Percentiles rank a stretch among this genome's conserved stretches.
Conservation (phyloP, 148 eudicot species). For the Tetragonia tetragonoides region DNA sequence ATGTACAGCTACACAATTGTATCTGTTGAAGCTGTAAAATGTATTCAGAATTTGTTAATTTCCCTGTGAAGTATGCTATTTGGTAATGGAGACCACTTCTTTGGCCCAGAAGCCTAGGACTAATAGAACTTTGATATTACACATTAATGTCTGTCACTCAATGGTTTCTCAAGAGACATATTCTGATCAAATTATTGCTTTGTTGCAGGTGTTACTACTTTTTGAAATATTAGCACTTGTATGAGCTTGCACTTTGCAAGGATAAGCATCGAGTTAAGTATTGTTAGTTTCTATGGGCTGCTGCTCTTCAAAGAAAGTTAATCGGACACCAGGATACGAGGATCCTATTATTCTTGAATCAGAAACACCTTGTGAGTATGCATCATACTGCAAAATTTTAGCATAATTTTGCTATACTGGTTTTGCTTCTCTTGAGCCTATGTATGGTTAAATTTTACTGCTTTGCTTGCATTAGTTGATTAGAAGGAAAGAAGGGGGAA, state of each 20-base stretch:
- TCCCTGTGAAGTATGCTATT: background rate
- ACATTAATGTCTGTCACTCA: background rate
- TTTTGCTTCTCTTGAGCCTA: background rate
- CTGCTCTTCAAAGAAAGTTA: slow-evolving; percentile 49
- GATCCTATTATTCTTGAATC: slow-evolving; percentile 75
- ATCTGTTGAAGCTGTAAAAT: background rate
- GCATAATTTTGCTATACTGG: background rate
- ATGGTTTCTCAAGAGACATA: background rate
- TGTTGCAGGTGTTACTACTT: slow-evolving; percentile 12
- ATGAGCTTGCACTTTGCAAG: slow-evolving; percentile 17
- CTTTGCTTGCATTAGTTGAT: background rate
- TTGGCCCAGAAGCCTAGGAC: too few species aligned
- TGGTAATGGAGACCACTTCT: too few species aligned
- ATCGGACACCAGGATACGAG: slow-evolving; percentile 71
- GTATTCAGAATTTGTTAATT: background rate
- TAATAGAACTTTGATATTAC: background rate
- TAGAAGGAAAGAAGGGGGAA: background rate
- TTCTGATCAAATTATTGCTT: background rate
- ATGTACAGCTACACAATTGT: too few species aligned
- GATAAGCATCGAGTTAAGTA: slow-evolving; percentile 13
- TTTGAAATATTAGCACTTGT: background rate
- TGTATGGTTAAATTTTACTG: background rate
- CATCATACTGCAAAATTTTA: slow-evolving; percentile 6
- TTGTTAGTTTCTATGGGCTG: slow-evolving; percentile 65
- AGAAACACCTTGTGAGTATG: slow-evolving; percentile 83